phyloP scores from a whole-genome alignment of 805 yeast genomes.

The Dipodascopsis uninucleata region DNA sequence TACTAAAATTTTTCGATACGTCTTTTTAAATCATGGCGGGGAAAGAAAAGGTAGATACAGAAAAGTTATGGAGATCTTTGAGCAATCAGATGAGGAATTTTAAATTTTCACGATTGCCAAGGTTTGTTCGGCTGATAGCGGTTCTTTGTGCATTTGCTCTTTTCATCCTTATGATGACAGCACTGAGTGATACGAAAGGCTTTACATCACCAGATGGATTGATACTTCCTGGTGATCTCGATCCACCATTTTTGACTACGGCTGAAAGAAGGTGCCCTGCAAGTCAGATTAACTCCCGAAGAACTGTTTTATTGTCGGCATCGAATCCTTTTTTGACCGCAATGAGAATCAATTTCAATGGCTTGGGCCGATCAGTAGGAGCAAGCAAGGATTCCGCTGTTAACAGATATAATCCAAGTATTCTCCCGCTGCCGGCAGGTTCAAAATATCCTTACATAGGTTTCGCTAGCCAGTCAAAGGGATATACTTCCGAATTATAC shows the following conservation, averaged over 20 bases:
- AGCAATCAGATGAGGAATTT: too few species aligned
- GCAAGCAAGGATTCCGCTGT: conserved; percentile 4
- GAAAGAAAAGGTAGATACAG: too few species aligned
- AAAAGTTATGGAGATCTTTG: too few species aligned
- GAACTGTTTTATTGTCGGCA: conserved; percentile 16
- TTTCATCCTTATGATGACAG: conserved; percentile 4
- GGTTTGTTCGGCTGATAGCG: conserved; percentile 3
- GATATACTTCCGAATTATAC: conserved; percentile 17
- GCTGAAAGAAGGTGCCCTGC: conserved; percentile 20
- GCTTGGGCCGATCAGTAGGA: background rate
- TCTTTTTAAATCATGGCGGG: too few species aligned
- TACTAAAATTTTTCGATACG: too few species aligned
- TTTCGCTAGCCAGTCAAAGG: conserved; percentile 16
- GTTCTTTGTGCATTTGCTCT: conserved; percentile 3
- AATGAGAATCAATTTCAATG: conserved; percentile 24
- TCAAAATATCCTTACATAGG: conserved; percentile 22
- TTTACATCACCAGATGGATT: background rate
- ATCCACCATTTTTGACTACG: conserved; percentile 21
- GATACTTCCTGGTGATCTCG: conserved; percentile 24
- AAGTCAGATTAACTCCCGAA: conserved; percentile 4
- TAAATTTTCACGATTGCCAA: conserved; percentile 15
- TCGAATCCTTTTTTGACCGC: conserved; percentile 26
- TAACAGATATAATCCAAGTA: conserved; percentile 18
- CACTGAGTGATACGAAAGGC: conserved; percentile 5
- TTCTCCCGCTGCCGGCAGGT: conserved; percentile 18